A percentile compares a stretch with the other conserved stretches of the same genome.
Conservation (phyloP, 2,329 filamentous ascomycete species). For the Aspergillus neoniger region DNA sequence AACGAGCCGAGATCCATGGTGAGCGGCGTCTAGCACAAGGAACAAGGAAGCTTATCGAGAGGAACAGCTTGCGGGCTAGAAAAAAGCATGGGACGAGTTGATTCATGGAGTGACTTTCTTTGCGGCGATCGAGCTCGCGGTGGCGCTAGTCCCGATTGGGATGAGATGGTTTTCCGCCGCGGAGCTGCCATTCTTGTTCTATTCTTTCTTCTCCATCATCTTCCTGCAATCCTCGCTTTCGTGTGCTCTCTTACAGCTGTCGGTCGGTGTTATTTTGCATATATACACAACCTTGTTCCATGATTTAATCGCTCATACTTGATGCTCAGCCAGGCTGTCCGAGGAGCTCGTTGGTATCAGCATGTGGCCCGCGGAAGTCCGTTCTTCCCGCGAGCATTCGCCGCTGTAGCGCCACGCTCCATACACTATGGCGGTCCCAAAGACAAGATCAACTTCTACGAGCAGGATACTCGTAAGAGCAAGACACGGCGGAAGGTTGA, state of each 20-base stretch:
- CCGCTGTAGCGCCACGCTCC: conserved; percentile 31
- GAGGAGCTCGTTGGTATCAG: conserved; percentile 48
- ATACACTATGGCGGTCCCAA: conserved; percentile 40
- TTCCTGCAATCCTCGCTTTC: background rate
- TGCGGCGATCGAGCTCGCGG: conserved; percentile 16
- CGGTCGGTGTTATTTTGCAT: background rate
- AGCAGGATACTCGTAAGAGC: conserved; percentile 42
- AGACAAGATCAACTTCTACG: conserved; percentile 47
- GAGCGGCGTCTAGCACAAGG: conserved; percentile 13
- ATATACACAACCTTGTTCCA: conserved; percentile 22
- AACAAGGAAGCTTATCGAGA: background rate
- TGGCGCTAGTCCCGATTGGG: conserved; percentile 36
- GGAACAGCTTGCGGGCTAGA: background rate
- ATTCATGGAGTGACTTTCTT: background rate
- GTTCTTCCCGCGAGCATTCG: conserved; percentile 37
- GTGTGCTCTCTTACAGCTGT: background rate
- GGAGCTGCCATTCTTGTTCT: conserved; percentile 15
- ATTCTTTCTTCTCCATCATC: conserved; percentile 6
- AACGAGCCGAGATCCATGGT: conserved; percentile 21
- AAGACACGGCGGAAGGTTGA: conserved; percentile 41
- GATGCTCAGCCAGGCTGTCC: conserved; percentile 49
- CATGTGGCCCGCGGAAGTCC: conserved; percentile 40
- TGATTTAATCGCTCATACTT: conserved; percentile 38
- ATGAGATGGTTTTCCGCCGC: conserved; percentile 30
- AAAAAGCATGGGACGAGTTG: background rate